Evolutionary conservation across 2,329 filamentous ascomycete species (phyloP).

Genomic region (Pestalotiopsis sp.): DNA sequence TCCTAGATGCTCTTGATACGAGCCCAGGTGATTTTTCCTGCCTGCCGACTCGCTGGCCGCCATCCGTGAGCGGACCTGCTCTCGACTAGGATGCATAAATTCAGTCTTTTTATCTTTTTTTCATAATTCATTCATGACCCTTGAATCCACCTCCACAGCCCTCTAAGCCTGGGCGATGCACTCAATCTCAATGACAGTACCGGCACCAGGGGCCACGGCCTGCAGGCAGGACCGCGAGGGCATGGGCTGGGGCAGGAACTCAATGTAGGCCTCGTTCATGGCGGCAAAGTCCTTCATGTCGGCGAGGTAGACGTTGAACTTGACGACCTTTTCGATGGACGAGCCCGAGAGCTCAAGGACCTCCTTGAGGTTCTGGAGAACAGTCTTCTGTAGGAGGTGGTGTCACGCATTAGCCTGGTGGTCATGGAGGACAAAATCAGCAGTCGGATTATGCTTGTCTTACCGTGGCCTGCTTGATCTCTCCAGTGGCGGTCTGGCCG

Average conservation of each 20-base stretch:
- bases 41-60: not conserved
- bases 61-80: no score
- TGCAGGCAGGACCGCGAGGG: conserved; percentile 44
- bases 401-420: not conserved
- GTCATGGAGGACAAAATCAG: not conserved
- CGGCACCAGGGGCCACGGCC: conserved; percentile 39
- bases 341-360: conserved; percentile 31
- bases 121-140: not conserved
- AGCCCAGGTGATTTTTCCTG: not conserved
- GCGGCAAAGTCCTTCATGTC: conserved; percentile 32
- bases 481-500: conserved; percentile 50
- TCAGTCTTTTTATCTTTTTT: not conserved
- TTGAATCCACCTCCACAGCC: no score
- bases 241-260: conserved; percentile 42
- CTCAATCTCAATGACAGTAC: conserved; percentile 47
- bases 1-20: not conserved
- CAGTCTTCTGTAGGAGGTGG: conserved; percentile 2
- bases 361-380: conserved; percentile 25
- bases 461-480: conserved; percentile 49
- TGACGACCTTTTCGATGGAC: conserved; percentile 30
- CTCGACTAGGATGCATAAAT: not conserved
- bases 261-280: conserved; percentile 39
- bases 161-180: conserved; percentile 36
- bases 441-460: conserved; percentile 22
- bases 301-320: conserved; percentile 32